Evolutionary conservation across 2,329 filamentous ascomycete species (phyloP).

Genomic region (Stachybotrys elegans): DNA sequence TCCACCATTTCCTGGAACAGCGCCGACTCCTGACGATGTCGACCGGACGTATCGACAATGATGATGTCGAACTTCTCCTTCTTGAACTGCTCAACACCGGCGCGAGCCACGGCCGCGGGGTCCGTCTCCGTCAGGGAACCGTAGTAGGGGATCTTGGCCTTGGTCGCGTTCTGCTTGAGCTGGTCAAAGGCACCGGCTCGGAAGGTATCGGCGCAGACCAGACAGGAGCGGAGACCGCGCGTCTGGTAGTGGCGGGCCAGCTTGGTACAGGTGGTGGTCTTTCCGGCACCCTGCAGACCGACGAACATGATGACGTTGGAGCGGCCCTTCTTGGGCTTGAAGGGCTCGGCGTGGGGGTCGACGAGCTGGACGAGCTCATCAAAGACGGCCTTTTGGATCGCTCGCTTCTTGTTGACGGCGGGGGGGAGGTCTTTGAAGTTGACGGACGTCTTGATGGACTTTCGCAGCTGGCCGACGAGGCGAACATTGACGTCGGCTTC

Average conservation of each 20-base stretch:
- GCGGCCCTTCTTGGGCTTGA: constrained; percentile 95
- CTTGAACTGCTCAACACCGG: constrained; percentile 98
- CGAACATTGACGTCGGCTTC: constrained; percentile 97
- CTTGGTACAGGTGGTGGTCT: constrained; percentile 98
- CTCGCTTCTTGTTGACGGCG: constrained; percentile 93
- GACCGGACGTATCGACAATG: constrained; percentile 94
- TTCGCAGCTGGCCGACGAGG: constrained; percentile 84
- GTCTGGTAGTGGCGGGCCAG: constrained; percentile 92
- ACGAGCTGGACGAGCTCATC: constrained; percentile 95
- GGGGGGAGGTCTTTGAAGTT: constrained; percentile 92
- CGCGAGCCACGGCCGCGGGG: constrained; percentile 85
- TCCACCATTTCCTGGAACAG: constrained; percentile 98
- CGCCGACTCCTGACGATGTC: constrained; percentile 90
- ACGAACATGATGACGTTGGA: constrained; percentile 99
- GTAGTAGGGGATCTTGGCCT: constrained; percentile 98
- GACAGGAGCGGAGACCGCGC: constrained; percentile 83
- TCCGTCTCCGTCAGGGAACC: constrained; percentile 95
- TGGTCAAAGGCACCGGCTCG: constrained; percentile 98
- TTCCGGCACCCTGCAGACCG: constrained; percentile 93
- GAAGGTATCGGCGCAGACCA: constrained; percentile 98
- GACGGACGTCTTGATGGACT: constrained; percentile 84
- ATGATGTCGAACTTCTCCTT: constrained; percentile 98
- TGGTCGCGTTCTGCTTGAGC: constrained; percentile 97
- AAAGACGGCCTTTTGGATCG: constrained; percentile 97
- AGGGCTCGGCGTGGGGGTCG: constrained; percentile 90